Evolutionary conservation across 2,329 filamentous ascomycete species (phyloP).

Genomic region (Aspergillus brasiliensis): DNA sequence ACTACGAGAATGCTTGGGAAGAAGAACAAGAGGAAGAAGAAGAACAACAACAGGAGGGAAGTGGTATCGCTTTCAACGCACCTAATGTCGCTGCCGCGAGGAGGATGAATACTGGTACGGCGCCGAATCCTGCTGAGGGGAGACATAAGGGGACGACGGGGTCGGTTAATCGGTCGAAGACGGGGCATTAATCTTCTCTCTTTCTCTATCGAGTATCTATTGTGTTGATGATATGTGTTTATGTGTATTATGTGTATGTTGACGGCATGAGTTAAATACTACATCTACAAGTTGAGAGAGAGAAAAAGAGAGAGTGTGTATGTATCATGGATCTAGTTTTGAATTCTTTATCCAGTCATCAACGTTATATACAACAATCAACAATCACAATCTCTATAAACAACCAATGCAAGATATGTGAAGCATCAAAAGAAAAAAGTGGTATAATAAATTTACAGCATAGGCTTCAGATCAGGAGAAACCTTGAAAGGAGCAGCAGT

Average conservation of each 20-base stretch:
- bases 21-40: not conserved
- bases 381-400: not conserved
- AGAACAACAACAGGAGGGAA: not conserved
- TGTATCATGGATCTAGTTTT: no score
- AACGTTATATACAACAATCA: no score
- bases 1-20: conserved; percentile 7
- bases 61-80: not conserved
- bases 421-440: no score
- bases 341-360: no score
- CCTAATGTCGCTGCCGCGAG: not conserved
- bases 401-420: not conserved
- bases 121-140: not conserved
- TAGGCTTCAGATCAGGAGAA: conserved; percentile 59
- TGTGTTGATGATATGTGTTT: not conserved
- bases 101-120: not conserved
- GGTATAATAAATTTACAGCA: conserved; percentile 37
- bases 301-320: no score
- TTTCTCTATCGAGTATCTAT: not conserved
- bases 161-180: conserved; percentile 1
- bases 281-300: no score
- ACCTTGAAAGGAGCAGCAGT: conserved; percentile 70
- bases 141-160: not conserved
- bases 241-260: not conserved
- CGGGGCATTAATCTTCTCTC: not conserved
- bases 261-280: not conserved